Base-by-base conservation (phyloP, 169 alveolate genomes). In the Cryptosporidium sp. region DNA sequence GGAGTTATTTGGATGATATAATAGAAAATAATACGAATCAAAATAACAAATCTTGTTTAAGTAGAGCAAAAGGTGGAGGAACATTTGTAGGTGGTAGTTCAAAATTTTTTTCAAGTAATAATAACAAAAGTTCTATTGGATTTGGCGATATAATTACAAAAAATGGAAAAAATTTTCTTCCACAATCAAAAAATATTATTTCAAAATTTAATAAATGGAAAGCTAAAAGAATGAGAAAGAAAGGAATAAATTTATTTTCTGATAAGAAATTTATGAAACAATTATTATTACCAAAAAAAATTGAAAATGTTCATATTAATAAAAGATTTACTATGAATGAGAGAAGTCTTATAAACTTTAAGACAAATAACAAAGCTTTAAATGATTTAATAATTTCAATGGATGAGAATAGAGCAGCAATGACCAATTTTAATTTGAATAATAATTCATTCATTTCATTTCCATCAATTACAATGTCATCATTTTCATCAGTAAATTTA, bases 201-300 rank as follows among this genome's bases (percentile, higher is more conserved):
- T 1, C 23, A 9, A 56, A 56, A 56, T n/a, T 56, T 7, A n/a
- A 56, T 26, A 56, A 56, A 9, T 56, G 67, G 67, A 56, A 9
- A 29, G 23, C 8, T 23, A 5, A 21, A 10, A 56, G 67, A 26
- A 56, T 56, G 67, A 56, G 44, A 16, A 70, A 70, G 37, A 70
- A 48, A 21, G 62, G 52, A 26, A 21, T 48, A 39, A 70, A 51
- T 21, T 26, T 48, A n/a, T 70, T 45, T 44, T 70, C 85, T 4
- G 62, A 70, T 70, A 70, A 70, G 62, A 70, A 70, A 42, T 70
- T 44, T 12, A 70, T 70, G 52, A 51, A 58, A 5, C 85, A 70
- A 37, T 51, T 48, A 12, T 51, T 70, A 23, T 58, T 70, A 8
- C 85, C 85, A 26, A 70, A 70, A 70, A 70, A 70, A 48, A 23